Evolutionary conservation across 1,284 basidiomycete species (phyloP).

Genomic region (Cystobasidium pallidum): DNA sequence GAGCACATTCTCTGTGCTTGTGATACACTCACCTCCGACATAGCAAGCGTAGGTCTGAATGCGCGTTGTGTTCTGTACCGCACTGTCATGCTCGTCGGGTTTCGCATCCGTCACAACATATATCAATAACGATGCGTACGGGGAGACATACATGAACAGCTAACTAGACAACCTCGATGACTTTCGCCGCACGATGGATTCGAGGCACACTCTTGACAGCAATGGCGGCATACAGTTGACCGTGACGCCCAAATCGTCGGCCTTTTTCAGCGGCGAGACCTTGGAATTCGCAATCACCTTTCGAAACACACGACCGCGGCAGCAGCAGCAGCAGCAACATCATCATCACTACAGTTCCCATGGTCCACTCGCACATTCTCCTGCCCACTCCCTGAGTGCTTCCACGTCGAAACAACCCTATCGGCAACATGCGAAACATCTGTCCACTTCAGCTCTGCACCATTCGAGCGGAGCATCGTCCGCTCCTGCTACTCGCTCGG

Average conservation of each 20-base stretch:
- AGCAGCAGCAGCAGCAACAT: slow-evolving; percentile 25
- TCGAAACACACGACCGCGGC: slow-evolving; percentile 66
- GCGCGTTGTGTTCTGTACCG: no score
- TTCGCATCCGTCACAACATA: no score
- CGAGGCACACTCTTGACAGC: background rate
- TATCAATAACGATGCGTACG: no score
- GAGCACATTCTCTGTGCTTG: no score
- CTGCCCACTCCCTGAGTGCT: slow-evolving; percentile 11
- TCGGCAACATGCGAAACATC: slow-evolving; percentile 7
- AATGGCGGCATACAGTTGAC: slow-evolving; percentile 56
- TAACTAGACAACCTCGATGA: background rate
- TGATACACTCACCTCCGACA: no score
- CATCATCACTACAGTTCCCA: slow-evolving; percentile 1
- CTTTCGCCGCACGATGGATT: background rate
- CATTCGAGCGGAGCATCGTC: slow-evolving; percentile 17
- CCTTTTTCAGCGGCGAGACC: slow-evolving; percentile 88
- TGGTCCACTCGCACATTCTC: background rate
- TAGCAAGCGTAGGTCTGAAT: no score
- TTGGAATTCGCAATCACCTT: slow-evolving; percentile 84
- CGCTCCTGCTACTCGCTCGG: slow-evolving; percentile 20
- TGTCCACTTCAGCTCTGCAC: slow-evolving; percentile 15
- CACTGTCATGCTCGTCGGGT: no score
- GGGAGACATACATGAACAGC: no score
- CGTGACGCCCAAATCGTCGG: slow-evolving; percentile 74
- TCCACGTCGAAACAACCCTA: background rate